Conservation (phyloP, 768 basidiomycete genomes). For the Auriculariales sp. region DNA sequence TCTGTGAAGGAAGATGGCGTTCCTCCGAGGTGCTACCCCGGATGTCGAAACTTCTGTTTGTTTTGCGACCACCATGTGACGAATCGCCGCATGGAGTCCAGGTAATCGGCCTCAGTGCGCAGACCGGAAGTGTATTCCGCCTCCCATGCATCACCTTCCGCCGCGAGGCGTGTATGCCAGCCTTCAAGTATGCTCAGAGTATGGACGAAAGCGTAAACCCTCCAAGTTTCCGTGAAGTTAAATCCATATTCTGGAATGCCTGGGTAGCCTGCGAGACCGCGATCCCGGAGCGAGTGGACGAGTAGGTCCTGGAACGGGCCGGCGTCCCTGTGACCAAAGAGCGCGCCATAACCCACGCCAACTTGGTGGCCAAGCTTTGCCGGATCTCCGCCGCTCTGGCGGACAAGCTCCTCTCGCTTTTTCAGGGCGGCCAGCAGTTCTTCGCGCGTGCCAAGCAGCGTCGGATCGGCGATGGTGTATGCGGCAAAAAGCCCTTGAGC, state of each 20-base stretch:
- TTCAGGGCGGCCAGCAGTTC: constrained; percentile 27
- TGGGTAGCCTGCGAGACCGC: background rate
- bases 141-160: background rate
- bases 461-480: constrained; percentile 28
- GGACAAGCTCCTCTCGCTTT: constrained; percentile 23
- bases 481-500: constrained; percentile 36
- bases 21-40: too few species aligned
- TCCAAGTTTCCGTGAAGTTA: background rate
- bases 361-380: constrained; percentile 29
- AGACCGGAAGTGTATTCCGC: background rate
- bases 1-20: too few species aligned
- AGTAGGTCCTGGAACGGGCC: background rate
- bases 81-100: background rate
- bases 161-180: background rate
- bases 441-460: constrained; percentile 25
- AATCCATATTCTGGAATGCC: background rate
- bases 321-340: background rate
- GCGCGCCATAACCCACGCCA: background rate
- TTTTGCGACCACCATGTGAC: background rate
- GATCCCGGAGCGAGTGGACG: background rate
- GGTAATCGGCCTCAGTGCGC: background rate
- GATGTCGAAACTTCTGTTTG: background rate
- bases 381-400: constrained; percentile 31
- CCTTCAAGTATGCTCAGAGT: background rate
- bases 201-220: background rate